Percentiles rank a stretch among this genome's conserved stretches.
These are phyloP conservation scores for Plenodomus tracheiphilus DNA, from an alignment of 2,329 filamentous ascomycete species.

Conservation along the genomic window DNA sequence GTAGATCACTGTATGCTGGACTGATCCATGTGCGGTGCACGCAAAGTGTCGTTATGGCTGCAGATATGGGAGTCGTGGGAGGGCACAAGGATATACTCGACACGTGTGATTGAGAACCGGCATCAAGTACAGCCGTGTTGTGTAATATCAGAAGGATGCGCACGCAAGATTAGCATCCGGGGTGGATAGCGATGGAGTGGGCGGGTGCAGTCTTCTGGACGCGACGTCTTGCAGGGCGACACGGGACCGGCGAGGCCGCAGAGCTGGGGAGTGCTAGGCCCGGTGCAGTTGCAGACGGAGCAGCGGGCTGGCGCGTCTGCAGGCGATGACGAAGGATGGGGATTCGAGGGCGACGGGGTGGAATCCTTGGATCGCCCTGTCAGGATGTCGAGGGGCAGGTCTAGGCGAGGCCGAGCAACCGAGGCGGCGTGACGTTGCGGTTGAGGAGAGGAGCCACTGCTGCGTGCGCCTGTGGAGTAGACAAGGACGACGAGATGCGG, in stretches of 20 bases:
- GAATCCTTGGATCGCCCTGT: constrained; percentile 5
- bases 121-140: background rate
- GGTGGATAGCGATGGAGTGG: background rate
- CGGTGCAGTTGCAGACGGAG: constrained; percentile 2
- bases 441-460: too few relatives aligned
- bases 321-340: constrained; percentile 19
- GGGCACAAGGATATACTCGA: background rate
- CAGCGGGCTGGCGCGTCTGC: constrained; percentile 15
- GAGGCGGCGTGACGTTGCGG: constrained; percentile 7
- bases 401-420: constrained; percentile 10
- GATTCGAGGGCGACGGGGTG: constrained; percentile 5
- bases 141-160: background rate
- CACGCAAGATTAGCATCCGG: background rate
- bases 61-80: constrained; percentile 1
- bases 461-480: too few relatives aligned
- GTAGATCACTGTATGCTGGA: constrained; percentile 2
- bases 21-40: constrained; percentile 7
- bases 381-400: constrained; percentile 11
- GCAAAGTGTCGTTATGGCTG: constrained; percentile 1
- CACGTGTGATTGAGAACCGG: background rate
- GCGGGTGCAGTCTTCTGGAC: background rate
- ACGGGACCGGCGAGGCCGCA: background rate
- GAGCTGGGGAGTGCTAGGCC: background rate
- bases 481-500: too few relatives aligned
- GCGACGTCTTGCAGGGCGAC: background rate